Conservation (phyloP, 2,329 filamentous ascomycete species). For the Calonectria henricotiae region DNA sequence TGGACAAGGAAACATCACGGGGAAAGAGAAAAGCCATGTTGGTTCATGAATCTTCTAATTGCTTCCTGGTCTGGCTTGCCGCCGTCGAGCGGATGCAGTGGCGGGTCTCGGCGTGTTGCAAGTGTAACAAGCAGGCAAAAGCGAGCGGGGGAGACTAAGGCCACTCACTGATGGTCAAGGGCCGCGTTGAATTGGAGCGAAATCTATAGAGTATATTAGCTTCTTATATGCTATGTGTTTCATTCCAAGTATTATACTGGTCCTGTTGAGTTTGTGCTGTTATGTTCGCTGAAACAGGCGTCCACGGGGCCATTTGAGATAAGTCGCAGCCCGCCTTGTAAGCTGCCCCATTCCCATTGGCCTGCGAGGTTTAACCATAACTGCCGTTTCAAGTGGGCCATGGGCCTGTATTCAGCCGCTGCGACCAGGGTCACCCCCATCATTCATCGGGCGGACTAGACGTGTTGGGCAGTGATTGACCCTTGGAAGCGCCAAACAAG, state of each 20-base stretch:
- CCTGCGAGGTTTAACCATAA: slow-evolving; percentile 5
- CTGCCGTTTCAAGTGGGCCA: slow-evolving; percentile 19
- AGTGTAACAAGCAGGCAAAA: not conserved
- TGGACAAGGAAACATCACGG: not conserved
- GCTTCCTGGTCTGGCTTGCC: not conserved
- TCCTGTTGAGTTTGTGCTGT: not conserved
- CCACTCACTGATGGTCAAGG: not conserved
- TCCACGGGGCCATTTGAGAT: not conserved
- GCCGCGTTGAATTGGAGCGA: not conserved
- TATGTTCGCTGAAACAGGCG: not conserved
- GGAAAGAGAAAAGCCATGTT: slow-evolving; percentile 1
- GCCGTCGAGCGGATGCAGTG: not conserved
- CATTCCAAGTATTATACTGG: not conserved
- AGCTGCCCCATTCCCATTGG: not conserved
- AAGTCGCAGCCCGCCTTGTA: not conserved
- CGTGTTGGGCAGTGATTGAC: slow-evolving; percentile 16
- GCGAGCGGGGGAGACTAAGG: not conserved
- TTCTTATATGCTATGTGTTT: not conserved
- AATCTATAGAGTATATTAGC: not conserved
- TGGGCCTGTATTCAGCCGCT: slow-evolving; percentile 10
- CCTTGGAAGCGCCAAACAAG: slow-evolving; percentile 7
- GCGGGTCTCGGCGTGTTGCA: not conserved
- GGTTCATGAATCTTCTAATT: not conserved
- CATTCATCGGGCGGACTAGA: not conserved
- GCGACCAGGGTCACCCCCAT: not conserved